Evolutionary conservation across 2,329 filamentous ascomycete genomes (phyloP).

Genomic region (Boeremia lycopersici): DNA sequence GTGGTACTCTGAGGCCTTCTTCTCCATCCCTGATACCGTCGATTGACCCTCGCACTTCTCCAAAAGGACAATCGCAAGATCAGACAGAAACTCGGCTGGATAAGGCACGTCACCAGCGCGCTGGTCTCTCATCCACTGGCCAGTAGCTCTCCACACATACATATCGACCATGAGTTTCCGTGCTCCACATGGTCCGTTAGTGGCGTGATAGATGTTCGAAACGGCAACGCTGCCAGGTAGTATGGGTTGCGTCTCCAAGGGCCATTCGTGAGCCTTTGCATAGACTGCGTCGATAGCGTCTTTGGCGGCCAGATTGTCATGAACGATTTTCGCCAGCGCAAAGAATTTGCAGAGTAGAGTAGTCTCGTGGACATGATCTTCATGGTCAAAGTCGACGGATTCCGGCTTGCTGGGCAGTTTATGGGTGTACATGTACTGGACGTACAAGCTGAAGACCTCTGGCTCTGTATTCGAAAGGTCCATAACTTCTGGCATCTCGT

Average conservation of each 20-base stretch:
- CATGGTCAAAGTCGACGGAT: too few relatives aligned
- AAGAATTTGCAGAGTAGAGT: not conserved
- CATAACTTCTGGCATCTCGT: too few relatives aligned
- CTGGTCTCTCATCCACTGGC: not conserved
- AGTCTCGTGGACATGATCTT: not conserved
- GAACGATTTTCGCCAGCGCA: not conserved
- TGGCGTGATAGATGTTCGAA: not conserved
- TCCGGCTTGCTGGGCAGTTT: not conserved
- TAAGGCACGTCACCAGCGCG: not conserved
- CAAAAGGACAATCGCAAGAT: not conserved
- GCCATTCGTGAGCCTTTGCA: not conserved
- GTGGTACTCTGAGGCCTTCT: not conserved
- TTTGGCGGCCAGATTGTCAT: not conserved
- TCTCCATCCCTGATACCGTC: not conserved
- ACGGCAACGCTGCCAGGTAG: not conserved
- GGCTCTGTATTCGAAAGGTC: not conserved
- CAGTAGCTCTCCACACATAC: not conserved
- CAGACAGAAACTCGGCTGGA: not conserved
- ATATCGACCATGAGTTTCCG: not conserved
- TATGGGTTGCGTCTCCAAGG: not conserved
- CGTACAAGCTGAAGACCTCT: not conserved
- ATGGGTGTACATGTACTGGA: not conserved
- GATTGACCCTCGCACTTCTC: not conserved
- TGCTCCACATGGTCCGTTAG: not conserved
- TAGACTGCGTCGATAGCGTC: not conserved